Evolutionary conservation across 2,329 filamentous ascomycete species (phyloP).

Genomic region (Ceratocystis colombiana): DNA sequence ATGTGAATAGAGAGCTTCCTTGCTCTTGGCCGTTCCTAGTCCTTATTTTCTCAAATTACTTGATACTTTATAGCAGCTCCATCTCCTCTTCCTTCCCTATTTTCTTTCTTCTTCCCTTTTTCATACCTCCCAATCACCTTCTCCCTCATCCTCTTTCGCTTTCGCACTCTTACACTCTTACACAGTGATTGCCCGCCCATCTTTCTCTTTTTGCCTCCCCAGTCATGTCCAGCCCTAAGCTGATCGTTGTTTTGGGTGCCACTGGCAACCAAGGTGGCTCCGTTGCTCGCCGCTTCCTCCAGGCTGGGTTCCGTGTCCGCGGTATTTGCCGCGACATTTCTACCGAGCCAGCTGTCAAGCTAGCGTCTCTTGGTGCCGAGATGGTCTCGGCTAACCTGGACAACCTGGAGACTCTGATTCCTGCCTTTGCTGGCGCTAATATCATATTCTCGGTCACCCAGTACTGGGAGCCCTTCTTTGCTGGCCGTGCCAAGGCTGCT

Average conservation of each 20-base stretch:
- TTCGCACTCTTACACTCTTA: neutral
- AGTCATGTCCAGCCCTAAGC: conserved; percentile 30
- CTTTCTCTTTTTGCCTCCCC: neutral
- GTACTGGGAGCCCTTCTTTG: conserved; percentile 45
- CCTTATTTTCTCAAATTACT: neutral
- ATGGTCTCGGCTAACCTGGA: conserved; percentile 39
- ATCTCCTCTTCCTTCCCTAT: neutral
- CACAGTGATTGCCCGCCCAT: neutral
- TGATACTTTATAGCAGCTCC: neutral
- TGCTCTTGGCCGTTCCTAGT: neutral
- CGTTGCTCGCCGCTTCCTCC: conserved; percentile 40
- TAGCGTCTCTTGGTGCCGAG: conserved; percentile 38
- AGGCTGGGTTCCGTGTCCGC: conserved; percentile 38
- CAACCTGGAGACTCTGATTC: conserved; percentile 34
- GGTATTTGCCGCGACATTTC: conserved; percentile 39
- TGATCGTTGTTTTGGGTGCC: conserved; percentile 40
- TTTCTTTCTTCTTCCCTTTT: neutral
- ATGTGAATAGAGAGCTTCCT: neutral
- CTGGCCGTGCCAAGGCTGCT: conserved; percentile 34
- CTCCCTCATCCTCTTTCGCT: neutral
- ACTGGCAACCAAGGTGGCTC: conserved; percentile 45
- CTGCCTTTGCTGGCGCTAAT: conserved; percentile 38
- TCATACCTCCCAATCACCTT: neutral
- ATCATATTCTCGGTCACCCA: conserved; percentile 47
- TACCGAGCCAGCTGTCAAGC: conserved; percentile 35